Evolutionary conservation across 2,329 filamentous ascomycete genomes (phyloP), one percentile per base, ranked within the genome.

Genomic region (Fusarium sp.): DNA sequence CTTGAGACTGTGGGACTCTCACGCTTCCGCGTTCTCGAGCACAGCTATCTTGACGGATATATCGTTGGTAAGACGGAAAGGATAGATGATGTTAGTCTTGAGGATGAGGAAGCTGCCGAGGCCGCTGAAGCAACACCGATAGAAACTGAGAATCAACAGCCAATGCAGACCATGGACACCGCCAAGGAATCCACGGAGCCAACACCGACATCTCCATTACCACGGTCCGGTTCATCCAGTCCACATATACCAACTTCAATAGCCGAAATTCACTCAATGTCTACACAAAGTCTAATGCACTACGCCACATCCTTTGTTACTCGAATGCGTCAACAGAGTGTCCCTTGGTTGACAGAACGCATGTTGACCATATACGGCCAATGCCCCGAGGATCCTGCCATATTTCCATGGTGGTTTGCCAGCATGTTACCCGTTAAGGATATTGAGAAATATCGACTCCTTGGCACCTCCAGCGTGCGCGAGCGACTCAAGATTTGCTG

Each of bases 401-500:
- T 89, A 2, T 96, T 97, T 73, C 93, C 94, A 1, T 97, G 94
- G 87, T 98, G 95, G 95, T 92, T 97, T 73, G 94, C 92, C 13
- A 93, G 90, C 76, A 90, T 96, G 23, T 81, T 97, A 15, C 94
- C 94, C 0, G 90, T 96, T 40, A 87, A 88, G 17, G 92, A 96
- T 30, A 83, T 89, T 32, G 92, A 96, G 75, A 97, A 95, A 78
- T 97, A 97, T 73, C 85, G 87, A 15, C 82, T 98, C 23, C 82
- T 98, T 17, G 85, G 85, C 15, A 92, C 91, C 8, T 90, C 86
- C 6, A 95, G 92, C 72, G 93, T 97, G 7, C 86, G 95, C 65
- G 90, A 94, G 76, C 85, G 95, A 61, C 81, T 97, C 60, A 97
- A 97, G 83, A 91, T 97, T 53, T 93, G 93, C 67, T 93, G 91